Evolutionary conservation across 2,329 filamentous ascomycete species (phyloP).

Genomic region (Colletotrichum cuscutae): DNA sequence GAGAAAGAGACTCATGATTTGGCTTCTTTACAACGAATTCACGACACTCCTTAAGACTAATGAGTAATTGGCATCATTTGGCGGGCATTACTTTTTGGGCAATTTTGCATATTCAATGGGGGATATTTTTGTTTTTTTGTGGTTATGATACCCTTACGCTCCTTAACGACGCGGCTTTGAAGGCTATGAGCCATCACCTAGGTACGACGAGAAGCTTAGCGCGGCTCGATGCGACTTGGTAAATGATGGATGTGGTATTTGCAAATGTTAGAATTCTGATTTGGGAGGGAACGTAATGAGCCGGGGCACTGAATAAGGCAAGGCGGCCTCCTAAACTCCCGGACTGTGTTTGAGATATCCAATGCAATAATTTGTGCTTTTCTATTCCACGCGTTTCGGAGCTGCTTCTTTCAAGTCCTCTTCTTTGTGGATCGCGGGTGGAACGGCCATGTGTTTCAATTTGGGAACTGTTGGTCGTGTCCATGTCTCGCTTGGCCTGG

Average conservation of each 20-base stretch:
- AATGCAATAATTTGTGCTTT: background rate
- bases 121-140: background rate
- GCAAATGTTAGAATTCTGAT: background rate
- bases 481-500: background rate
- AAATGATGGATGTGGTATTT: background rate
- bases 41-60: slow-evolving; percentile 30
- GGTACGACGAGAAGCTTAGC: background rate
- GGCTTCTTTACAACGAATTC: slow-evolving; percentile 7
- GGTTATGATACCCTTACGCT: slow-evolving; percentile 24
- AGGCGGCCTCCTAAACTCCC: slow-evolving; percentile 4
- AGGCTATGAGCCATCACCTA: background rate
- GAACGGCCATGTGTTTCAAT: background rate
- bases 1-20: background rate
- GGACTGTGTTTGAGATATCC: slow-evolving; percentile 2
- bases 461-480: background rate
- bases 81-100: background rate
- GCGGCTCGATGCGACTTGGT: background rate
- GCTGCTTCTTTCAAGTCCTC: background rate
- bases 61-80: slow-evolving; percentile 19
- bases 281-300: background rate
- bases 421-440: background rate
- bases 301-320: background rate
- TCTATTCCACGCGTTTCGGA: background rate
- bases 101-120: background rate
- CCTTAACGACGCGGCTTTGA: background rate